These are phyloP conservation scores for Podila minutissima DNA, from an alignment of 192 early-diverging fungal species.

Conservation along the genomic window DNA sequence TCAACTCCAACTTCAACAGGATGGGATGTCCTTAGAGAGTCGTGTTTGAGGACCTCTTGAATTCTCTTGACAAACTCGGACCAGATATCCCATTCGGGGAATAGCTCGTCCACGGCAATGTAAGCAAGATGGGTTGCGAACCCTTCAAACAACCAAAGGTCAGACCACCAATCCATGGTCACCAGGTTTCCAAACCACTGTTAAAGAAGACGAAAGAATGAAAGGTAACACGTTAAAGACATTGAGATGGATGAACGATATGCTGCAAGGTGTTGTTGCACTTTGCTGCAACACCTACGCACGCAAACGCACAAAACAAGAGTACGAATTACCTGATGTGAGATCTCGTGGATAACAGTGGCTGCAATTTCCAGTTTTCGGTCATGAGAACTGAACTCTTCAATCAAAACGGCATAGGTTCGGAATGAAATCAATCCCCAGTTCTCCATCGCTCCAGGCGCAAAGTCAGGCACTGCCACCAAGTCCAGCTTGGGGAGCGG, in stretches of 20 bases:
- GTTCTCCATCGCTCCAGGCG: conserved; percentile 72
- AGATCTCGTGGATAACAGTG: conserved; percentile 53
- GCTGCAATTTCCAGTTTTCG: conserved; percentile 44
- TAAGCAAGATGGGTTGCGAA: conserved; percentile 61
- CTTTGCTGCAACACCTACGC: background rate
- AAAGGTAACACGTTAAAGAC: background rate
- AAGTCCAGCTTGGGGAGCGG: conserved; percentile 65
- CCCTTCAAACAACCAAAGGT: conserved; percentile 60
- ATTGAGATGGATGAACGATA: background rate
- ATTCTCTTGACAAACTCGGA: conserved; percentile 73
- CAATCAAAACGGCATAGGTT: conserved; percentile 47
- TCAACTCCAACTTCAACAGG: conserved; percentile 83
- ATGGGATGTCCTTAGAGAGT: conserved; percentile 82
- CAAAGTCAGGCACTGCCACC: conserved; percentile 70
- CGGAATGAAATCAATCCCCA: conserved; percentile 56
- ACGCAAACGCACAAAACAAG: background rate
- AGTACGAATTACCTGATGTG: conserved; percentile 24
- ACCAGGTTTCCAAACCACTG: conserved; percentile 60
- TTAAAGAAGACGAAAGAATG: background rate
- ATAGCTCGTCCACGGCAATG: conserved; percentile 75
- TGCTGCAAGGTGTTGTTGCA: too few species aligned
- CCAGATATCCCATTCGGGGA: conserved; percentile 85
- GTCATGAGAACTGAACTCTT: conserved; percentile 43
- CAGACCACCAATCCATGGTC: conserved; percentile 61
- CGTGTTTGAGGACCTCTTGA: conserved; percentile 79